Evolutionary conservation across 139 green algal genomes (phyloP).

Genomic region (Volvox reticuliferus): DNA sequence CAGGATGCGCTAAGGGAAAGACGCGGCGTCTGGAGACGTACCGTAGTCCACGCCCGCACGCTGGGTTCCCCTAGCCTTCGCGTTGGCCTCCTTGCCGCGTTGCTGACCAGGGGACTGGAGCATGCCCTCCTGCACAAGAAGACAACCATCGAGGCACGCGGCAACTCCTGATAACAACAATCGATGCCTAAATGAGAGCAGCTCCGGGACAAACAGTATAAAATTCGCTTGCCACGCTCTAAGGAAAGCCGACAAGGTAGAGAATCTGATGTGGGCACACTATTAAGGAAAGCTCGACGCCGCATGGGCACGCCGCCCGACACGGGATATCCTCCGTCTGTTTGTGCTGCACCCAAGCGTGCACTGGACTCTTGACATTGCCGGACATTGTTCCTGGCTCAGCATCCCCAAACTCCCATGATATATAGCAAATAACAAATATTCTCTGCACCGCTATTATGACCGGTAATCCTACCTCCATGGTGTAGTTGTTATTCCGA

Average conservation of each 20-base stretch:
- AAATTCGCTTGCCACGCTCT: neutral
- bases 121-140: slow-evolving; percentile 39
- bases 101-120: neutral
- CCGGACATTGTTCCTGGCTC: no score
- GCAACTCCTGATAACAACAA: neutral
- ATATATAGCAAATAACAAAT: no score
- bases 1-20: no score
- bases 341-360: neutral
- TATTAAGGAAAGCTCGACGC: no score
- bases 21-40: neutral
- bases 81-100: neutral
- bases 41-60: slow-evolving; percentile 64
- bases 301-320: no score
- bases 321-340: neutral
- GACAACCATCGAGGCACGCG: neutral
- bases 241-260: neutral
- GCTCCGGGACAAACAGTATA: no score
- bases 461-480: slow-evolving; percentile 21
- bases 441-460: no score
- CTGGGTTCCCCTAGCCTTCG: slow-evolving; percentile 13
- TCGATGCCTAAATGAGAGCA: no score
- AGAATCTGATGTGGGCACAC: no score
- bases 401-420: no score
- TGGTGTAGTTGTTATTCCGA: slow-evolving; percentile 72
- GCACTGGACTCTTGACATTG: neutral